Base-by-base conservation (phyloP, 371 early-diverging fungal genomes). In the Lichtheimia hyalospora region DNA sequence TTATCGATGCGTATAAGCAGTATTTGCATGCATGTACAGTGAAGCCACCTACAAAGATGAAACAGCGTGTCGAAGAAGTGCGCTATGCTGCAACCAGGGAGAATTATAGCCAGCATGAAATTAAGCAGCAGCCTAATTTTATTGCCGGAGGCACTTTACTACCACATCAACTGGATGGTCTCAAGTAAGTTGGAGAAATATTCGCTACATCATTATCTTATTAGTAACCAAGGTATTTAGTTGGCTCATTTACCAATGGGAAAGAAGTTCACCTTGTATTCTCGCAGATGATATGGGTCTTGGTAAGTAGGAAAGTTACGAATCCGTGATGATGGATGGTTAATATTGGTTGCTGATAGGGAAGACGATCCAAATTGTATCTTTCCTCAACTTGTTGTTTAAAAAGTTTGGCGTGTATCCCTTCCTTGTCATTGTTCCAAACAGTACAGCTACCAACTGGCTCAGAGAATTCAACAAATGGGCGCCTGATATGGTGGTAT, bases 251-350 rank as follows among this genome's bases (percentile, higher is more conserved):
- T 88, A 85, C 74, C 84, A 89, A 62, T 88, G 92, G 90, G 74
- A 74, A 61, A 63, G 72, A 50, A 27, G 72, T 39, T 67, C 78
- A 59, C 73, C 87, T 0, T 83, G 86, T 58, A 92, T 98, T 40
- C 82, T 98, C 53, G 97, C 97, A 2, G 97, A 97, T 75, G 95
- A 95, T 68, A 94, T 95, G 93, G 95, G 95, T 7, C 70, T 95
- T 57, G 97, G 93, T 62, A 87, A 81, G 87, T 18, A 58, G 28
- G 15, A 53, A 52, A 5, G 18, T 49, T 13, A 49, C 6, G 34
- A 8, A 34, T 3, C 21, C 25, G 8, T 93, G 91, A 93, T 93
- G 5, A 69, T 93, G 54, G 95, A 90, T 59, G 84, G 76, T 83
- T 51, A 42, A 58, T 54, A 25, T 14, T 52, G 5, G 16, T 28